Evolutionary conservation across 2,329 filamentous ascomycete genomes (phyloP).

Genomic region (Phyllosticta ampelicida): DNA sequence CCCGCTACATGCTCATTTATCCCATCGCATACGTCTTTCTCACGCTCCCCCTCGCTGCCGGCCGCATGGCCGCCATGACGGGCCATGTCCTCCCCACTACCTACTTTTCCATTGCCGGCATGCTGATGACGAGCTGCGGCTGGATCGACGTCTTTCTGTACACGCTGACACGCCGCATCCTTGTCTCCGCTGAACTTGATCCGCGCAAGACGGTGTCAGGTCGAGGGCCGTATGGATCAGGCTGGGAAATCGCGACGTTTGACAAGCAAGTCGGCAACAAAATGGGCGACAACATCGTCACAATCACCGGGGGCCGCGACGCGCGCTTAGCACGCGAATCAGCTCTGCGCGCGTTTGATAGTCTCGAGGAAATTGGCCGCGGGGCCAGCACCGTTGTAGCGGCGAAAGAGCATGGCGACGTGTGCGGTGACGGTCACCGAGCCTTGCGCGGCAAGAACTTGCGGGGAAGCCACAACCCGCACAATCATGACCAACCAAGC

Average conservation of each 20-base stretch:
- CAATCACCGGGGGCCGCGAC: conserved; percentile 11
- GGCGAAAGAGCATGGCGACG: neutral
- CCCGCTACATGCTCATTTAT: conserved; percentile 53
- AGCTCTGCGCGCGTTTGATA: neutral
- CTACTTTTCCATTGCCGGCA: conserved; percentile 50
- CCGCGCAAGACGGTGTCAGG: neutral
- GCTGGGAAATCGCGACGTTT: conserved; percentile 11
- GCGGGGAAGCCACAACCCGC: neutral
- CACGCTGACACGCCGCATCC: conserved; percentile 30
- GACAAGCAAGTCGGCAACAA: conserved; percentile 5
- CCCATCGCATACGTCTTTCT: conserved; percentile 56
- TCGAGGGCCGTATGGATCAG: neutral
- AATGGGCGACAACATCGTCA: conserved; percentile 7
- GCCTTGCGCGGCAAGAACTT: neutral
- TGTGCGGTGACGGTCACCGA: neutral
- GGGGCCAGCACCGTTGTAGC: neutral
- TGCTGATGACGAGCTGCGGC: conserved; percentile 42
- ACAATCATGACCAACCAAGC: neutral
- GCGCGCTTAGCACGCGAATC: neutral
- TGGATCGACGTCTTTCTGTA: conserved; percentile 36
- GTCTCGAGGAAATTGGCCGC: neutral
- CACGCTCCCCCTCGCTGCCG: conserved; percentile 51
- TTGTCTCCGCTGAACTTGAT: conserved; percentile 23
- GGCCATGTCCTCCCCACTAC: conserved; percentile 35
- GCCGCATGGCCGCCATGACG: conserved; percentile 29